Evolutionary conservation across 1,284 basidiomycete genomes (phyloP).

Genomic region (Sphaerobolus stellatus): DNA sequence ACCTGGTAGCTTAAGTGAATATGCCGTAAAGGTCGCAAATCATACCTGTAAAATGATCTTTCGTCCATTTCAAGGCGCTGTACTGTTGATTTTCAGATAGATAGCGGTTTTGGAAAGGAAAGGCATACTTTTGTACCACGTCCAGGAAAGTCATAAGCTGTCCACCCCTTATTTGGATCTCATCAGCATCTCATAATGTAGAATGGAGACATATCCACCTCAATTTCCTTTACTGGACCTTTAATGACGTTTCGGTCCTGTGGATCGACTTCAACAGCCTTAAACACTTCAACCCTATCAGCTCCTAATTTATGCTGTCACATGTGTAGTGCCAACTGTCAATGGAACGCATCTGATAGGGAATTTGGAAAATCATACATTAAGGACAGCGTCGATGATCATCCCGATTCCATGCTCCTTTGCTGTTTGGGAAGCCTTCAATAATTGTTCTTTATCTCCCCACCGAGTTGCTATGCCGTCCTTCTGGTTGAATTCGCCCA

Average conservation of each 20-base stretch:
- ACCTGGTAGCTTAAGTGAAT: conserved; percentile 42
- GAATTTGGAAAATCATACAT: conserved; percentile 46
- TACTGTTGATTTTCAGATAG: conserved; percentile 45
- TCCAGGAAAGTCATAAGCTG: conserved; percentile 80
- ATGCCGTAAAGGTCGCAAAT: conserved; percentile 4
- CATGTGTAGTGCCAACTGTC: background rate
- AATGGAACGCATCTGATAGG: conserved; percentile 1
- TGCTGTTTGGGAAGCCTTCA: conserved; percentile 63
- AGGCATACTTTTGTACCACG: conserved; percentile 64
- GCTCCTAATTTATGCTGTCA: conserved; percentile 79
- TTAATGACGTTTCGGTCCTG: conserved; percentile 59
- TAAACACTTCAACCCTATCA: conserved; percentile 74
- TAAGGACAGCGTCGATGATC: conserved; percentile 75
- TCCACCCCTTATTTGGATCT: conserved; percentile 66
- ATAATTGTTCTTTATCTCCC: conserved; percentile 84
- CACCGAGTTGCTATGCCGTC: conserved; percentile 82
- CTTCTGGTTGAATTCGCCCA: conserved; percentile 92
- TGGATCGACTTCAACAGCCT: conserved; percentile 73
- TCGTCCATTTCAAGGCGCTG: conserved; percentile 64
- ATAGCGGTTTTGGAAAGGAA: background rate
- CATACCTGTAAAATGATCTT: conserved; percentile 72
- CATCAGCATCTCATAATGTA: conserved; percentile 6
- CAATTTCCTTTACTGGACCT: conserved; percentile 67
- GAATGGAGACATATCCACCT: conserved; percentile 41
- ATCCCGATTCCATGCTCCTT: conserved; percentile 60